These are phyloP conservation scores for Aleurites moluccanus DNA, from an alignment of 441 rosid species.

Conservation along the genomic window DNA sequence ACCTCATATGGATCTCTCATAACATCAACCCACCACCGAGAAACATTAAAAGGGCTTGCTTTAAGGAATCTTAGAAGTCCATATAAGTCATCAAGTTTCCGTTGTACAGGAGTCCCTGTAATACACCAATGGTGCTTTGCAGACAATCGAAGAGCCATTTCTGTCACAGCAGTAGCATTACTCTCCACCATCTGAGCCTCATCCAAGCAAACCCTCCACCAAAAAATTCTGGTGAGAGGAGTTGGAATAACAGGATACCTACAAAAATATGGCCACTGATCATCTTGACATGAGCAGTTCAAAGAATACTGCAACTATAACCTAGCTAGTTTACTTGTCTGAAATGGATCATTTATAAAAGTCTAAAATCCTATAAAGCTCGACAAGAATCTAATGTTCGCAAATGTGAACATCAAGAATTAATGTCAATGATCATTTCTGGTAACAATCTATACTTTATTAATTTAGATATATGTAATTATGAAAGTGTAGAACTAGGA, in stretches of 20 bases:
- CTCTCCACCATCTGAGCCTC: slow-evolving; percentile 99
- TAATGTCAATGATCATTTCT: neutral
- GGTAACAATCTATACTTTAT: neutral
- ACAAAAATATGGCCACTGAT: slow-evolving; percentile 26
- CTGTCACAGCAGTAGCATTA: slow-evolving; percentile 88
- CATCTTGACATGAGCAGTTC: slow-evolving; percentile 16
- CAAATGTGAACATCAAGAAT: neutral
- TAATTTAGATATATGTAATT: too few species aligned
- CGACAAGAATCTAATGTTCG: neutral
- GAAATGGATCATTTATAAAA: neutral
- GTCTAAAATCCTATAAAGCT: neutral
- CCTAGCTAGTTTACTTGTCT: neutral
- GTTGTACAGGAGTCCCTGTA: slow-evolving; percentile 96
- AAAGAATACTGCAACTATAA: neutral
- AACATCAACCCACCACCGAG: slow-evolving; percentile 93
- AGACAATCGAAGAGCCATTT: slow-evolving; percentile 87
- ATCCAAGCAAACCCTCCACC: slow-evolving; percentile 99
- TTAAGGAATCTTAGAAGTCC: slow-evolving; percentile 86
- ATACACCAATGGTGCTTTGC: slow-evolving; percentile 93
- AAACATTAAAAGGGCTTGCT: slow-evolving; percentile 74
- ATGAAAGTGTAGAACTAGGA: too few species aligned
- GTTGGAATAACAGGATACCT: slow-evolving; percentile 98
- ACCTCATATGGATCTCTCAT: slow-evolving; percentile 95
- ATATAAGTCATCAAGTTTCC: slow-evolving; percentile 91
- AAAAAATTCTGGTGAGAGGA: slow-evolving; percentile 81